Evolutionary conservation across 495 filamentous ascomycete genomes (phyloP), one percentile per base, ranked within the genome.

Genomic region (Aspergillus diversus): DNA sequence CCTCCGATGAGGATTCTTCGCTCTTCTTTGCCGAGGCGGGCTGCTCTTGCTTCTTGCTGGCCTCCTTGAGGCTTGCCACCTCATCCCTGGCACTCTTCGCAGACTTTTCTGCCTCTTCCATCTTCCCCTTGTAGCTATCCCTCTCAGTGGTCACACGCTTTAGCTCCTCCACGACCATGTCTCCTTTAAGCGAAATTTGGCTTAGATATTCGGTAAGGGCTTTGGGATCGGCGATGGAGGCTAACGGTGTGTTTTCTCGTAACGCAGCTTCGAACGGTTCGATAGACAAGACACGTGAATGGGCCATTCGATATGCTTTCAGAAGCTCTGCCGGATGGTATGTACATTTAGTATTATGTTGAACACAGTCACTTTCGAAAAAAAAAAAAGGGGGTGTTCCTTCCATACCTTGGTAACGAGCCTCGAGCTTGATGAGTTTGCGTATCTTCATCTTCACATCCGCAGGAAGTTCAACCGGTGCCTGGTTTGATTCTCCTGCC

Each of bases 191-290:
- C 57, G 89, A 91, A 43, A 97, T 77, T 73, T 96, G 92, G 65
- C 89, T 95, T n/a, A 99, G 82, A 71, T 98, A 99, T 75, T 98
- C 95, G 4, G 94, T 87, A 34, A 99, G 77, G 2, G 92, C 89
- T 63, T 86, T 86, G 0, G 93, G 91, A 61, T 99, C 96, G 56
- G 80, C 84, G 60, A 98, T 97, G 4, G 91, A 91, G 15, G 92
- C 90, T 21, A 97, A 76, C 0, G 95, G 94, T 0, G 96, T 98
- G 62, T 93, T 90, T 68, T 99, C 95, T 69, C 89, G 89, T 7
- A 99, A 81, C 3, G 89, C 86, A 51, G 90, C 90, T 78, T 99
- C 95, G 69, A 99, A 98, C 0, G 90, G 90, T 69, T 97, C 95
- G 68, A 98, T 96, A 3, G 88, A 84, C 6, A 87, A 81, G 33